These are phyloP conservation scores for Andalucia godoyi DNA, from an alignment of 78 protist species.

Conservation along the genomic window DNA sequence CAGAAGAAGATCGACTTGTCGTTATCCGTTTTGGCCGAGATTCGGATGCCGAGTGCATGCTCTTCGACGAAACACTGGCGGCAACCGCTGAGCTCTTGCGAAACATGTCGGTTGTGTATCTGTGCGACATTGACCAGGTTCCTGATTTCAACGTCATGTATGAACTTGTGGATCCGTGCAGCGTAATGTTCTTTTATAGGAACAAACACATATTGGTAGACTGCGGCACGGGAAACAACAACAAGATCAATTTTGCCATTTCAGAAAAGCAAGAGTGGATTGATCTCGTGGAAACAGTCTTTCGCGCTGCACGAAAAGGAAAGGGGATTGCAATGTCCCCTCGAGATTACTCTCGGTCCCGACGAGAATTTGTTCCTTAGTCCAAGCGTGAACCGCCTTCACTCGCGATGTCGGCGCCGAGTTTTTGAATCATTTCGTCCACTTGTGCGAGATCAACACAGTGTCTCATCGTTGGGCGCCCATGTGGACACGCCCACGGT, in stretches of 20 bases:
- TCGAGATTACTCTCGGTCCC: constrained; percentile 91
- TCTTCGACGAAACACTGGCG: constrained; percentile 51
- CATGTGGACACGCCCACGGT: constrained; percentile 97
- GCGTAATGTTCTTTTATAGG: constrained; percentile 96
- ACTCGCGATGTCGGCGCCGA: too few species aligned
- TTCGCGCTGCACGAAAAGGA: constrained; percentile 90
- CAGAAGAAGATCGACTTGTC: constrained; percentile 92
- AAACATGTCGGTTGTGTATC: constrained; percentile 71
- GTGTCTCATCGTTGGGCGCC: constrained; percentile 93
- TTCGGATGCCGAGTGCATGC: constrained; percentile 81
- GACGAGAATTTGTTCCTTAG: too few species aligned
- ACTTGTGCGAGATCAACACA: constrained; percentile 11
- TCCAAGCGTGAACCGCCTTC: too few species aligned
- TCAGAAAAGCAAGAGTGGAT: constrained; percentile 80
- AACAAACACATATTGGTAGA: constrained; percentile 95
- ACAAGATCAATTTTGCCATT: constrained; percentile 93
- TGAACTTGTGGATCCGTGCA: constrained; percentile 94
- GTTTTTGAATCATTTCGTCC: too few species aligned
- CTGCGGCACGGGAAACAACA: constrained; percentile 97
- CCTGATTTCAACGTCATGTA: constrained; percentile 99
- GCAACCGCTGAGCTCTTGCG: constrained; percentile 26
- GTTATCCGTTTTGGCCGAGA: constrained; percentile 94
- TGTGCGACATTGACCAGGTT: constrained; percentile 78
- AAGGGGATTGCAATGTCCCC: constrained; percentile 85
- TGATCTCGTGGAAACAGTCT: constrained; percentile 79